Percentiles rank a stretch among this genome's conserved stretches.
Conservation (phyloP, 176 grass and related monocot genomes). For the Aegilops bicornis region DNA sequence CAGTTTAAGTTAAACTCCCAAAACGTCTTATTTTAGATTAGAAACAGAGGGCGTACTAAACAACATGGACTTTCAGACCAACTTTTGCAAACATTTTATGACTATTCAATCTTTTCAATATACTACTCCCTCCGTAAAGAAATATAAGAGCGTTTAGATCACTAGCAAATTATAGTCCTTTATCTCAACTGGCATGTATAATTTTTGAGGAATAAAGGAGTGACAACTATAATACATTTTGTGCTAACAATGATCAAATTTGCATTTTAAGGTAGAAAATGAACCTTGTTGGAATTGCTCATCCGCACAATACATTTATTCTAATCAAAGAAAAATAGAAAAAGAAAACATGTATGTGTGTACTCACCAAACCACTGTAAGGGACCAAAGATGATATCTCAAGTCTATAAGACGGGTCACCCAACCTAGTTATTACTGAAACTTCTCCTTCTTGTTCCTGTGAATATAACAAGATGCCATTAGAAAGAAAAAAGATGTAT, state of each 20-base stretch:
- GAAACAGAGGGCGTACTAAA: not conserved
- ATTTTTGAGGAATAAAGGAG: not conserved
- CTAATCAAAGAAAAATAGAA: not conserved
- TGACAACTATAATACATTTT: not conserved
- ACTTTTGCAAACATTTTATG: not conserved
- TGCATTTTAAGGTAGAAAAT: not conserved
- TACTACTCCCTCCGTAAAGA: too few species aligned
- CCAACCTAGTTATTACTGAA: constrained; percentile 63
- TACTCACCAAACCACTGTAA: constrained; percentile 66
- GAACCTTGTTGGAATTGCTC: not conserved
- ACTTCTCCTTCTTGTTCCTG: constrained; percentile 78
- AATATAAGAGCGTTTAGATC: too few species aligned
- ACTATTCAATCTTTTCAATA: not conserved
- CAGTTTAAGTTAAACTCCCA: too few species aligned
- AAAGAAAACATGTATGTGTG: not conserved
- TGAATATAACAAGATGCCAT: constrained; percentile 33
- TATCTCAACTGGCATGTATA: not conserved
- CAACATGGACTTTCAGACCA: not conserved
- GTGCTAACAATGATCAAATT: not conserved
- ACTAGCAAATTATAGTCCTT: not conserved
- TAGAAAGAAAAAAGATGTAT: not conserved
- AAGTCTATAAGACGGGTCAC: constrained; percentile 80
- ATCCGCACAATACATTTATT: not conserved
- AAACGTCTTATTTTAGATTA: too few species aligned
- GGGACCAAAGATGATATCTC: constrained; percentile 80